Evolutionary conservation across 495 filamentous ascomycete species (phyloP).

Genomic region (Penicillium daleae): DNA sequence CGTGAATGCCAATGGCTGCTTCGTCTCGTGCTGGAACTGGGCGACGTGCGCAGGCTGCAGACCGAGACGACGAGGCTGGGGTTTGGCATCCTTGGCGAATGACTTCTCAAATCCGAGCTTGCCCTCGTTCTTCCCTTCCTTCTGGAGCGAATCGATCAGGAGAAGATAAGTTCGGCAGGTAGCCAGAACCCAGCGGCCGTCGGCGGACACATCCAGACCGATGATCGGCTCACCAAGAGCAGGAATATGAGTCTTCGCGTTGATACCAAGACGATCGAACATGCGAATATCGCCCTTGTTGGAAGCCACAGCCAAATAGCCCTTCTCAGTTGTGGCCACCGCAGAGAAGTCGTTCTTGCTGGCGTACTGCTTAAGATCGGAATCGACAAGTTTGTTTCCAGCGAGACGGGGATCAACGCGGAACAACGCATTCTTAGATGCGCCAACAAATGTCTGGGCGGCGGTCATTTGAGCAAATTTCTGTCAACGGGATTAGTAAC

Average conservation of each 20-base stretch:
- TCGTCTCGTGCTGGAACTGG: constrained; percentile 95
- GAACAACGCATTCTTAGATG: constrained; percentile 89
- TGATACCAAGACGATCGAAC: constrained; percentile 95
- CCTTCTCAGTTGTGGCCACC: constrained; percentile 90
- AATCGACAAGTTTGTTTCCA: constrained; percentile 90
- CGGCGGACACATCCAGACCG: constrained; percentile 90
- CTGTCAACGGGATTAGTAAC: constrained; percentile 42
- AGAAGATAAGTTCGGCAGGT: constrained; percentile 95
- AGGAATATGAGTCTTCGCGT: constrained; percentile 95
- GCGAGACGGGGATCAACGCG: constrained; percentile 90
- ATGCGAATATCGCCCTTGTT: constrained; percentile 97
- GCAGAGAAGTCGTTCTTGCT: constrained; percentile 97
- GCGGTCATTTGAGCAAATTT: constrained; percentile 98
- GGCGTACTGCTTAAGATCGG: constrained; percentile 89
- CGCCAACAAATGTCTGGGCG: constrained; percentile 91
- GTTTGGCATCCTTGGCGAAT: constrained; percentile 90
- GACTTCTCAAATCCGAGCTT: constrained; percentile 96
- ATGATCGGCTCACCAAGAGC: constrained; percentile 95
- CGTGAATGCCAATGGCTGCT: constrained; percentile 82
- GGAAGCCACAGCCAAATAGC: constrained; percentile 93
- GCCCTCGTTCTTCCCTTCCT: constrained; percentile 92
- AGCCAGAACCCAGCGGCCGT: constrained; percentile 92
- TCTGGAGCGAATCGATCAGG: constrained; percentile 88
- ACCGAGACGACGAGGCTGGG: constrained; percentile 87
- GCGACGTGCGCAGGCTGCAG: constrained; percentile 89